Base-by-base conservation (phyloP, 345 rosid genomes). In the Trapa bicornis region DNA sequence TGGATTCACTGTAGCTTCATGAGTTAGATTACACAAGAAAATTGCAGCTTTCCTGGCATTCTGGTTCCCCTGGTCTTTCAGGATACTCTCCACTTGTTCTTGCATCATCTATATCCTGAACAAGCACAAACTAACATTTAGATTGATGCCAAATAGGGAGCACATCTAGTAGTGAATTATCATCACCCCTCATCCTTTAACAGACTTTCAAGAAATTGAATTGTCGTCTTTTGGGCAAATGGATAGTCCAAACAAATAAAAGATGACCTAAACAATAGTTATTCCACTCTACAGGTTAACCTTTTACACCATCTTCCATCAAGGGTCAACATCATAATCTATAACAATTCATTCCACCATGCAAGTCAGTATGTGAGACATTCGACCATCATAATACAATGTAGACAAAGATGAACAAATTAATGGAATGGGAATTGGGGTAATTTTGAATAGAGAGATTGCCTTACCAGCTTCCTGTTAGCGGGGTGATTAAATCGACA, bases 1-100 rank as follows among this genome's bases (percentile, higher is more conserved):
- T 10, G 38, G 37, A 9, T 58, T 58, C 37, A 35, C 16, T 1
- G 14, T 58, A 38, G 37, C 37, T 58, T 33, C 11, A 16, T 32
- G 32, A 32, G 37, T 16, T 35, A 35, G 2, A 58, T 58, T 35
- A 58, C 37, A 58, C 32, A 58, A 32, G 63, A 58, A 41, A 10
- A 58, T 35, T 35, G 38, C 6, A 52, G 65, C 84, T 67, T 67
- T 82, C 99, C 99, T 95, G 98, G 77, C 99, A 95, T 85, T 95
- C 96, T 32, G 94, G 96, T 66, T 91, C 97, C 70, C 97, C 98
- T 36, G 81, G 70, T 76, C 99, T 87, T 80, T 95, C 99, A 61
- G 99, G 99, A 73, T 83, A 91, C 67, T 95, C 99, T 73, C 98
- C 99, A 74, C 82, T 89, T 87, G 89, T 86, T 77, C 96, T 83